phyloP scores from a whole-genome alignment of 2,329 filamentous ascomycete species.

The Monascus ruber region DNA sequence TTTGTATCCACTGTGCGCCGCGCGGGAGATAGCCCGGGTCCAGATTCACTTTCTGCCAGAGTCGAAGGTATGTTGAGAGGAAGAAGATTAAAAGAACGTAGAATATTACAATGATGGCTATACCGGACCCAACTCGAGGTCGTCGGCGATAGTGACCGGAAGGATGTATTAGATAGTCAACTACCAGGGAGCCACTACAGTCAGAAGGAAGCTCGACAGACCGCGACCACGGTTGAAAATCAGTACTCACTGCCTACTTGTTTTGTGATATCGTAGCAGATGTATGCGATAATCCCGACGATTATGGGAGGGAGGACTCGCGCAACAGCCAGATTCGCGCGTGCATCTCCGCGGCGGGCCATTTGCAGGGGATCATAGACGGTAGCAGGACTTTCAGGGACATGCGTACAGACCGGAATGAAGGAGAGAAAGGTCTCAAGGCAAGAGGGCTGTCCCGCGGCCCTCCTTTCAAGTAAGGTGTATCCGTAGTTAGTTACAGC shows the following conservation, averaged over 20 bases:
- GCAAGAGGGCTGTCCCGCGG: too few relatives aligned
- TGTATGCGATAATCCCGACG: conserved; percentile 53
- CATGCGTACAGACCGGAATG: too few relatives aligned
- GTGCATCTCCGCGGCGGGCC: conserved; percentile 26
- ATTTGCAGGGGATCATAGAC: conserved; percentile 13
- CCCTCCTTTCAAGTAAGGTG: too few relatives aligned
- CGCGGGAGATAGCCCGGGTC: conserved; percentile 66
- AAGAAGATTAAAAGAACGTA: conserved; percentile 60
- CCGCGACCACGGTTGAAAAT: background rate
- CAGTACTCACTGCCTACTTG: conserved; percentile 52
- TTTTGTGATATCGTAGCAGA: conserved; percentile 59
- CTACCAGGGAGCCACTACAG: conserved; percentile 29
- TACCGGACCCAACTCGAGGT: conserved; percentile 46
- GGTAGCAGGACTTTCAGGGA: too few relatives aligned
- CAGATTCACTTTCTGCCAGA: conserved; percentile 54
- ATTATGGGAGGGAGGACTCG: conserved; percentile 61
- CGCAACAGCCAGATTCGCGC: conserved; percentile 48
- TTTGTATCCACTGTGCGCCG: conserved; percentile 32
- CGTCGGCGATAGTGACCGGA: conserved; percentile 25
- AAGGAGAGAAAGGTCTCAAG: too few relatives aligned
- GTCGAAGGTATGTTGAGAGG: conserved; percentile 56
- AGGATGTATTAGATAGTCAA: conserved; percentile 57
- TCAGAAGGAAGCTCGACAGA: conserved; percentile 2
- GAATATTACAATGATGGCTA: conserved; percentile 61
- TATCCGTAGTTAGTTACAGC: too few relatives aligned